phyloP scores from a whole-genome alignment of 140 eudicot species.

The Anethum foeniculum region DNA sequence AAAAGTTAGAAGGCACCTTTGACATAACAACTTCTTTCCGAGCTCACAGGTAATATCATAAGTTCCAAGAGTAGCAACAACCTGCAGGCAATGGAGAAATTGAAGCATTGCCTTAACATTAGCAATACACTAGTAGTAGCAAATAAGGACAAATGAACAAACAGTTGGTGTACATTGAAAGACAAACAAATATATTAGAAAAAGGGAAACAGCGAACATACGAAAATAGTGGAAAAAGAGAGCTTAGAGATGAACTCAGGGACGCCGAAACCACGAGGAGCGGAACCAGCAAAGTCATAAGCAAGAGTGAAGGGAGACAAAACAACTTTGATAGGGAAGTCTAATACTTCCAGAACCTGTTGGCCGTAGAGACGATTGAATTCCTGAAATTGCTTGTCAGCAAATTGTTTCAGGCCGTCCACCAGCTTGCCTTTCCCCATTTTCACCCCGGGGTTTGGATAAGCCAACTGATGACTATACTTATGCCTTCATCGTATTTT shows the following conservation, averaged over 20 bases:
- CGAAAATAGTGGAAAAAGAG: constrained; percentile 64
- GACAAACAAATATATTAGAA: neutral
- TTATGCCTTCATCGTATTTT: too few relatives aligned
- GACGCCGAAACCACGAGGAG: constrained; percentile 90
- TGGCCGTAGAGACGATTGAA: constrained; percentile 32
- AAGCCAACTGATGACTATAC: neutral
- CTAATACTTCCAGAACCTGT: constrained; percentile 27
- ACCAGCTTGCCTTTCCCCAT: constrained; percentile 20
- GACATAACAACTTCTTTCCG: constrained; percentile 70
- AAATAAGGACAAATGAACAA: constrained; percentile 1
- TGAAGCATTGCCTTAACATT: neutral
- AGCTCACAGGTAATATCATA: constrained; percentile 70
- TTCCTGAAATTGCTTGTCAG: constrained; percentile 17
- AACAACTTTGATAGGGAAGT: constrained; percentile 52
- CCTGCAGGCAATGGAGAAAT: constrained; percentile 41
- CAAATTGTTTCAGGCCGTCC: constrained; percentile 15
- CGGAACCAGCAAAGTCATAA: constrained; percentile 63
- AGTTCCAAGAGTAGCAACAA: constrained; percentile 81
- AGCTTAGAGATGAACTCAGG: constrained; percentile 79
- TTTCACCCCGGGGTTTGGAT: neutral
- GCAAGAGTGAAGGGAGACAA: constrained; percentile 60
- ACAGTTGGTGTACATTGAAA: constrained; percentile 1
- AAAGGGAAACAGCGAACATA: constrained; percentile 17
- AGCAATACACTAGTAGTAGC: too few relatives aligned
- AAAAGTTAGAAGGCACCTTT: constrained; percentile 44